These are phyloP conservation scores for Cystofilobasidium capitatum DNA, from an alignment of 768 basidiomycete genomes.

Conservation along the genomic window DNA sequence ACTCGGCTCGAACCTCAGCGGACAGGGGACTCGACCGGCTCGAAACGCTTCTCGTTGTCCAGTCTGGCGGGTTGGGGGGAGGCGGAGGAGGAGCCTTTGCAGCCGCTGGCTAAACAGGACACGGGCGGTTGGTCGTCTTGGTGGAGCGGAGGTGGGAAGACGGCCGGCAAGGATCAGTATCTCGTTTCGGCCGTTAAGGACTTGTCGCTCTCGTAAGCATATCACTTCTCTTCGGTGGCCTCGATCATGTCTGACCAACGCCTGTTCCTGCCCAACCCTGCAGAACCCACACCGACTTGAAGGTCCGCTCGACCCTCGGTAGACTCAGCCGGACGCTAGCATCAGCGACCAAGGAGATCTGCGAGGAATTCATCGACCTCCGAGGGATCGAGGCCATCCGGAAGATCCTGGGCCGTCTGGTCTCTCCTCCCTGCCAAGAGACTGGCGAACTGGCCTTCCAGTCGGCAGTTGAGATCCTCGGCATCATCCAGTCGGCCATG, in stretches of 20 bases:
- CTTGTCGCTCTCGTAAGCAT: constrained; percentile 32
- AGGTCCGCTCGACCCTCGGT: neutral
- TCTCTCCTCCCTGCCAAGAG: neutral
- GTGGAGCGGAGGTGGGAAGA: constrained; percentile 59
- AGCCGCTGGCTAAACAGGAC: constrained; percentile 33
- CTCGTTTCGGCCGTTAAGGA: neutral
- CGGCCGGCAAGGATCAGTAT: constrained; percentile 26
- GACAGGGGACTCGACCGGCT: constrained; percentile 27
- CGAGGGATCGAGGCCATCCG: neutral
- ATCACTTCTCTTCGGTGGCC: constrained; percentile 42
- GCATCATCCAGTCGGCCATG: neutral
- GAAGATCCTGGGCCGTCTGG: neutral
- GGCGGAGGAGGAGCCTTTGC: neutral
- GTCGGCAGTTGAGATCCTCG: neutral
- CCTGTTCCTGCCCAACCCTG: neutral
- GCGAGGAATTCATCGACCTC: neutral
- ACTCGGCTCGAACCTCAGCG: constrained; percentile 50
- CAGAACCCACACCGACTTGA: neutral
- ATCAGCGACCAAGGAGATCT: neutral
- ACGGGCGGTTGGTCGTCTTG: constrained; percentile 68
- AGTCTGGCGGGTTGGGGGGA: constrained; percentile 33
- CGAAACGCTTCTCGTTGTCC: constrained; percentile 34
- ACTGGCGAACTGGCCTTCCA: neutral
- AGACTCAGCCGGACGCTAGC: neutral
- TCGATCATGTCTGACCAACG: neutral